Conservation (phyloP, 2,329 filamentous ascomycete genomes). For the Xylaria sp. region DNA sequence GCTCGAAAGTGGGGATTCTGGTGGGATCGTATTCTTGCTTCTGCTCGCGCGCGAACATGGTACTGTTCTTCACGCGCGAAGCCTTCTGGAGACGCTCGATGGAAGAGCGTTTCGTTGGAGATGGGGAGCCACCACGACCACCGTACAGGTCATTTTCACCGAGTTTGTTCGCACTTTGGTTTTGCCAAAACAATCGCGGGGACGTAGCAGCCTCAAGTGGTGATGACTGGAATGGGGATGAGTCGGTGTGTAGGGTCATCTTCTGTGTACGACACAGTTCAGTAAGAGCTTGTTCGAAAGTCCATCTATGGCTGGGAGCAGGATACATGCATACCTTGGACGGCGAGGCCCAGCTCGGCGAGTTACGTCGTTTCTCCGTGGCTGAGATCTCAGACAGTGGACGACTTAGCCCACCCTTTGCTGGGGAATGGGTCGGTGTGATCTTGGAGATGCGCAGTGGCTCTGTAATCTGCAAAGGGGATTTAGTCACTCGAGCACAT, state of each 20-base stretch:
- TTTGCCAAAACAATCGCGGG: constrained; percentile 91
- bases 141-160: constrained; percentile 73
- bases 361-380: constrained; percentile 86
- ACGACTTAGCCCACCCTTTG: constrained; percentile 68
- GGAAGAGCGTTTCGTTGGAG: constrained; percentile 81
- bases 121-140: constrained; percentile 65
- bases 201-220: constrained; percentile 72
- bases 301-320: constrained; percentile 30
- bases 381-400: constrained; percentile 89
- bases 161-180: constrained; percentile 64
- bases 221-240: constrained; percentile 85
- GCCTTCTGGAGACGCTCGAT: constrained; percentile 95
- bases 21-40: constrained; percentile 91
- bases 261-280: constrained; percentile 57
- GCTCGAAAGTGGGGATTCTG: constrained; percentile 76
- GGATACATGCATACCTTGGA: constrained; percentile 64
- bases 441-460: constrained; percentile 81
- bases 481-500: constrained; percentile 14
- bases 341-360: constrained; percentile 83
- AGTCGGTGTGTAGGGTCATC: constrained; percentile 71
- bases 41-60: constrained; percentile 91
- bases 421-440: constrained; percentile 62
- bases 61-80: constrained; percentile 97
- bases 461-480: constrained; percentile 50
- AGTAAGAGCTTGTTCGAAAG: constrained; percentile 31